Conservation (phyloP, 495 filamentous ascomycete genomes). For the Bacidia rubella region DNA sequence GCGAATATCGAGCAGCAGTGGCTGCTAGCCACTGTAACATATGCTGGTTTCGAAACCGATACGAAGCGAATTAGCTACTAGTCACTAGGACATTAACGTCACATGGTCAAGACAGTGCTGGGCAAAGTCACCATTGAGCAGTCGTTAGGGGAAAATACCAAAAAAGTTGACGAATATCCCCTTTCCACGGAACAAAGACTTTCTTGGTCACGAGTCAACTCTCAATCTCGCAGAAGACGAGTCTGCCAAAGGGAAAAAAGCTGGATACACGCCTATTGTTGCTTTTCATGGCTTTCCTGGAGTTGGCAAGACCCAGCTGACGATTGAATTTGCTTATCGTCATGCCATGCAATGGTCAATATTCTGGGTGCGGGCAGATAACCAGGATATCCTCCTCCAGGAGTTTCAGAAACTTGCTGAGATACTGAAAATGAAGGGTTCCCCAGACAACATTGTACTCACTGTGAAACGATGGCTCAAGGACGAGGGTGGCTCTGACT, state of each 20-base stretch:
- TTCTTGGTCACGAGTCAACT: not conserved
- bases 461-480: not conserved
- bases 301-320: not conserved
- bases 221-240: not conserved
- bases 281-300: not conserved
- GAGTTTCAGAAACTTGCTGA: not conserved
- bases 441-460: not conserved
- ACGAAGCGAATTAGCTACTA: too few relatives aligned
- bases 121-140: not conserved
- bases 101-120: too few relatives aligned
- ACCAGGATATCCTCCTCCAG: not conserved
- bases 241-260: too few relatives aligned
- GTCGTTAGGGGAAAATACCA: not conserved
- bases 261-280: too few relatives aligned
- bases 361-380: not conserved
- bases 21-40: too few relatives aligned
- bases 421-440: not conserved
- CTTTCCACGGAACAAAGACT: not conserved
- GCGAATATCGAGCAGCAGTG: too few relatives aligned
- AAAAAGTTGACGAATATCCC: not conserved
- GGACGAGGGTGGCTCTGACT: not conserved
- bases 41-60: too few relatives aligned
- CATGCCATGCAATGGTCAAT: not conserved
- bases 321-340: not conserved
- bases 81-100: too few relatives aligned